Percentiles rank a stretch among this genome's conserved stretches.
phyloP scores from a whole-genome alignment of 2,329 filamentous ascomycete genomes.

The Blastomyces gilchristii region DNA sequence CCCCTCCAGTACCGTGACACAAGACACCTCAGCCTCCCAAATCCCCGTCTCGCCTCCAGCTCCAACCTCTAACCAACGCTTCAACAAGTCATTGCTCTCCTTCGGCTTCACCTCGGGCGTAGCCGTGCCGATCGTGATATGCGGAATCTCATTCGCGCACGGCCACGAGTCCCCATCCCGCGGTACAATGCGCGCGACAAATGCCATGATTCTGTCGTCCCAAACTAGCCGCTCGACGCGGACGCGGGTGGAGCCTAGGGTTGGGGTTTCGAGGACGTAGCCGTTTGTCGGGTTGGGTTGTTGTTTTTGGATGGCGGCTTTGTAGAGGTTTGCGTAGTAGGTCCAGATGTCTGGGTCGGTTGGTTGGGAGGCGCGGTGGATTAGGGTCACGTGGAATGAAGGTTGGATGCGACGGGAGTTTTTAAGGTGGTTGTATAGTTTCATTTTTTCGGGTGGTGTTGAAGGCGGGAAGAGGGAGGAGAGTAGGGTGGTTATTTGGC shows the following conservation, averaged over 20 bases:
- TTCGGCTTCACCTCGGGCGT: constrained; percentile 69
- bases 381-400: constrained; percentile 89
- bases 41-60: constrained; percentile 43
- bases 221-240: constrained; percentile 61
- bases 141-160: constrained; percentile 67
- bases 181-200: constrained; percentile 61
- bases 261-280: constrained; percentile 23
- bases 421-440: constrained; percentile 66
- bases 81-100: constrained; percentile 81
- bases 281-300: constrained; percentile 19
- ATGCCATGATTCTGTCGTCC: constrained; percentile 79
- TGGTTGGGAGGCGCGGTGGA: constrained; percentile 60
- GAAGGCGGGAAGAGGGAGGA: constrained; percentile 56
- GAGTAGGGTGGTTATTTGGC: constrained; percentile 49
- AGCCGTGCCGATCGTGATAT: constrained; percentile 82
- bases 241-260: constrained; percentile 34
- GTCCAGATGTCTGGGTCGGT: constrained; percentile 64
- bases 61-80: constrained; percentile 59
- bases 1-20: constrained; percentile 47
- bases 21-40: constrained; percentile 44
- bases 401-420: constrained; percentile 64
- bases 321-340: constrained; percentile 54
- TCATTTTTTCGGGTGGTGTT: constrained; percentile 44
- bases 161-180: constrained; percentile 46
- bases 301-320: constrained; percentile 24